Percentiles rank a stretch among this genome's conserved stretches.
Evolutionary conservation across 1,284 basidiomycete genomes (phyloP).

Genomic region (Golubevia sp.): DNA sequence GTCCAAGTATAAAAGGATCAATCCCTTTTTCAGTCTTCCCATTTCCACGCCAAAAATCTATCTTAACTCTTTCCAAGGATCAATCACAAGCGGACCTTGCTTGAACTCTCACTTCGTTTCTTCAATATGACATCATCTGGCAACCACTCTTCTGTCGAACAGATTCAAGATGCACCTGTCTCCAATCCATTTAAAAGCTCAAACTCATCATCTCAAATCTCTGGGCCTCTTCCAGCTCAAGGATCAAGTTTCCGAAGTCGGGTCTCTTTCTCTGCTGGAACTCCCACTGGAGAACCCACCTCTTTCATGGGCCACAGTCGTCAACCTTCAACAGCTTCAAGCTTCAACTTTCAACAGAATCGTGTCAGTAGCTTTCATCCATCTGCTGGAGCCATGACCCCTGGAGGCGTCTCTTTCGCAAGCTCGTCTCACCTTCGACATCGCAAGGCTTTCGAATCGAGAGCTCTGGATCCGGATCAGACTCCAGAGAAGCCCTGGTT

Average conservation of each 20-base stretch:
- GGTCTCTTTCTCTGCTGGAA: background rate
- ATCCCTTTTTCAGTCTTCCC: too few species aligned
- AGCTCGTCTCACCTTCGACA: background rate
- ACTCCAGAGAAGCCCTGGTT: conserved; percentile 31
- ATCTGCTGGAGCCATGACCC: background rate
- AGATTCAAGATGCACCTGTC: background rate
- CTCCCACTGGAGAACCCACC: background rate
- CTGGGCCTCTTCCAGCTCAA: background rate
- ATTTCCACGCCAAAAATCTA: too few species aligned
- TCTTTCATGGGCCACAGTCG: background rate
- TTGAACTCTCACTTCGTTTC: too few species aligned
- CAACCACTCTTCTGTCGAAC: background rate
- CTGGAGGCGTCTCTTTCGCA: background rate
- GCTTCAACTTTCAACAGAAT: background rate
- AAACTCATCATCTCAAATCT: background rate
- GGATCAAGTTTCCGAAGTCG: background rate
- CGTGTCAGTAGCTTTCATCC: background rate
- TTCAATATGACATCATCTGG: too few species aligned
- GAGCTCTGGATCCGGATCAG: background rate
- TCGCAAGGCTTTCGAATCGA: background rate
- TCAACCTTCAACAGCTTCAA: background rate
- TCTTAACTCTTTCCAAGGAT: too few species aligned
- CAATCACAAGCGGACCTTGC: too few species aligned
- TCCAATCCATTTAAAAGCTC: background rate
- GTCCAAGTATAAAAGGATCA: too few species aligned